Conservation (phyloP, 805 yeast species). For the Komagataella ulmi region DNA sequence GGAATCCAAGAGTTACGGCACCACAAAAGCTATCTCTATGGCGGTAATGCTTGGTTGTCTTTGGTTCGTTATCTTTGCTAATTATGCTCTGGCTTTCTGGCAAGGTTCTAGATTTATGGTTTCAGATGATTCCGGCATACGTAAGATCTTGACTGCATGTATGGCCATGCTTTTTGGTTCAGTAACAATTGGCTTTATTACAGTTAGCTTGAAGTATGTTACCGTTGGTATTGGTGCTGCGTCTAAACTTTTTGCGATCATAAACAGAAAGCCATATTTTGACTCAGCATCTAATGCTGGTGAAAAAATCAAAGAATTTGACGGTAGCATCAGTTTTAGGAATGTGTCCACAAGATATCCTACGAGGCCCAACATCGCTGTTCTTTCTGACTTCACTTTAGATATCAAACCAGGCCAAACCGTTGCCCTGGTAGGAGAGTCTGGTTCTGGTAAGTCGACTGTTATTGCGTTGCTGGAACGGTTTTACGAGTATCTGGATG, state of each 20-base stretch:
- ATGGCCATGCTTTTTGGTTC: conserved; percentile 28
- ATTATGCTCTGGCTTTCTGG: conserved; percentile 27
- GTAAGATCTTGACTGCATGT: conserved; percentile 17
- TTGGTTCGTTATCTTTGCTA: conserved; percentile 19
- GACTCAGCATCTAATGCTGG: conserved; percentile 28
- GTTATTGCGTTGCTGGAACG: conserved; percentile 41
- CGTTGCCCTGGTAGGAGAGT: conserved; percentile 66
- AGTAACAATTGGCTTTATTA: conserved; percentile 23
- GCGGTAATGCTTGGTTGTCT: conserved; percentile 20
- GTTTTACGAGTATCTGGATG: conserved; percentile 28
- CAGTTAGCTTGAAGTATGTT: conserved; percentile 23
- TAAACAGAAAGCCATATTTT: conserved; percentile 25
- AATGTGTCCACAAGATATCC: conserved; percentile 70
- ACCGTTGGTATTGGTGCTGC: conserved; percentile 25
- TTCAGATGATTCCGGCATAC: conserved; percentile 5
- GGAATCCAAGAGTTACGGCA: conserved; percentile 10
- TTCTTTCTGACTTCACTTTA: conserved; percentile 30
- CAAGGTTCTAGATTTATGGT: conserved; percentile 24
- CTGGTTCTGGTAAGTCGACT: conserved; percentile 92
- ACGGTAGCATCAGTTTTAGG: conserved; percentile 47
- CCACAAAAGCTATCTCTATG: conserved; percentile 13
- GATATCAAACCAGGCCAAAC: conserved; percentile 30
- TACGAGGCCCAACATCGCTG: conserved; percentile 32
- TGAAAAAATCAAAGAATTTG: conserved; percentile 20
- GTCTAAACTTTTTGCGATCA: conserved; percentile 24